Percentiles rank a stretch among this genome's conserved stretches.
These are phyloP conservation scores for Xylaria cubensis DNA, from an alignment of 495 filamentous ascomycete species.

Conservation along the genomic window DNA sequence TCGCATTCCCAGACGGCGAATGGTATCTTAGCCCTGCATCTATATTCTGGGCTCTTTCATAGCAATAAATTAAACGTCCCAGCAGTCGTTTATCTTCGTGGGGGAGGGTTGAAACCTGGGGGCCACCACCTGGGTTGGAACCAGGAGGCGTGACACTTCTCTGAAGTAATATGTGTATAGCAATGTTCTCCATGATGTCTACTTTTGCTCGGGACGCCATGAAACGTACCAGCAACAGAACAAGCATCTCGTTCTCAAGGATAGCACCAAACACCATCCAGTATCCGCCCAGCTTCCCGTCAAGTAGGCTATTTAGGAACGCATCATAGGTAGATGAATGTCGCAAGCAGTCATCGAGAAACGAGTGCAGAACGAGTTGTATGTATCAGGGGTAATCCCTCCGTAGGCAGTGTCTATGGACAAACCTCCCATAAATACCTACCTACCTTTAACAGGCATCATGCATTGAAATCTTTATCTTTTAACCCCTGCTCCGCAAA, in stretches of 20 bases:
- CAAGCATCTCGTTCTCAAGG: neutral
- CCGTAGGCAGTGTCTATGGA: neutral
- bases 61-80: constrained; percentile 30
- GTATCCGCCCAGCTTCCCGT: neutral
- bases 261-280: neutral
- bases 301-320: neutral
- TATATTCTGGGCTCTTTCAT: constrained; percentile 29
- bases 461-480: neutral
- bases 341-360: neutral
- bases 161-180: neutral
- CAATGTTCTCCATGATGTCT: neutral
- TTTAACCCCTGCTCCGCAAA: neutral
- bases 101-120: constrained; percentile 72
- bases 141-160: constrained; percentile 60
- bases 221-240: neutral
- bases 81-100: constrained; percentile 63
- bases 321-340: neutral
- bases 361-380: neutral
- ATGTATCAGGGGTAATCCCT: neutral
- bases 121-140: constrained; percentile 63
- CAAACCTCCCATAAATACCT: neutral
- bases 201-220: neutral
- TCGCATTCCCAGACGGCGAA: constrained; percentile 44
- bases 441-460: neutral
- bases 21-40: constrained; percentile 36